Conservation (phyloP, 257 asterid genomes). For the Nicotiana attenuata region DNA sequence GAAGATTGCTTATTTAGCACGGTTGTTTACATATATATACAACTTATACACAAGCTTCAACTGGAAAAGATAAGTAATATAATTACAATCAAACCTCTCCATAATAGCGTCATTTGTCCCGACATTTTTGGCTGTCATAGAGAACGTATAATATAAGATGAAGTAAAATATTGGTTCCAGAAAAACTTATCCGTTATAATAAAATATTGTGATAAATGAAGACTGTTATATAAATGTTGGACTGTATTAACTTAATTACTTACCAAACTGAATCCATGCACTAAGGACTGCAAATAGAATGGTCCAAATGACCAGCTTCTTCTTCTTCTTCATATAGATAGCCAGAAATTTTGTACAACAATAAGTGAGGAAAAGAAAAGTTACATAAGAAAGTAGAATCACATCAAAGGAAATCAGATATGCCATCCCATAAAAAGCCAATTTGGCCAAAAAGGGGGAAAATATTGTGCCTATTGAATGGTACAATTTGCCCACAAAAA, state of each 20-base stretch:
- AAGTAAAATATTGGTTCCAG: no score
- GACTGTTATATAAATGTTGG: no score
- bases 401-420: background rate
- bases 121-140: no score
- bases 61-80: background rate
- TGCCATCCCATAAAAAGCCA: conserved; percentile 1
- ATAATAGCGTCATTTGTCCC: no score
- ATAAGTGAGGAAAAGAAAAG: background rate
- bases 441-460: background rate
- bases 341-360: background rate
- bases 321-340: background rate
- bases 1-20: no score
- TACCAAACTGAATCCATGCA: background rate
- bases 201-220: no score
- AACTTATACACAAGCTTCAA: no score
- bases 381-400: background rate
- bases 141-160: no score
- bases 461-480: background rate
- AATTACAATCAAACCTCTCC: background rate
- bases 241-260: no score
- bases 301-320: background rate
- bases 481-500: background rate
- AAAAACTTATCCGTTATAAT: no score
- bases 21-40: no score
- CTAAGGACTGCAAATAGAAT: background rate